Evolutionary conservation across 2,329 filamentous ascomycete genomes (phyloP), one percentile per base, ranked within the genome.

Genomic region (Arthroderma sp.): DNA sequence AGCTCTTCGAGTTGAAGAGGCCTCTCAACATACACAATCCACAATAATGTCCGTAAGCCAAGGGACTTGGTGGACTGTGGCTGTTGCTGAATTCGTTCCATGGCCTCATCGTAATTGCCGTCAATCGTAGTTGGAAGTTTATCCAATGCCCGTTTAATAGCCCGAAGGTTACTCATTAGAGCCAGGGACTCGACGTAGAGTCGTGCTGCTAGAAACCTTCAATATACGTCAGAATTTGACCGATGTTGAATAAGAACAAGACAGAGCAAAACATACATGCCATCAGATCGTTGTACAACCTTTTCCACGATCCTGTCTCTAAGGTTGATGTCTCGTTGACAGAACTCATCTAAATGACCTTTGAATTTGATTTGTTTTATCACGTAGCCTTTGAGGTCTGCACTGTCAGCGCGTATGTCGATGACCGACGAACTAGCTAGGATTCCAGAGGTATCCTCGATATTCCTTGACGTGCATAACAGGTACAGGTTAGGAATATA

Each of bases 41-140:
- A 40, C n/a, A 40, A 29, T 29, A 40, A 40, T 5, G 28, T 29
- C n/a, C 38, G 38, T 10, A 40, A 10, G 11, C n/a, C 38, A 40
- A 40, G 38, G 8, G 10, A n/a, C 22, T 15, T 10, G 5, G 38
- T 40, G 8, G 38, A 27, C 11, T 40, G 38, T 10, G 38, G 38
- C 11, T 40, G 38, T 10, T 40, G 38, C 11, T 40, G 11, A 27
- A 40, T 40, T 27, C 38, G 4, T 29, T 15, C 27, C 38, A 40
- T 40, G 6, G 38, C 38, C 28, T 40, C 38, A 27, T 40, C 38
- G 38, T 40, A 40, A 40, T 29, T 40, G 5, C n/a, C 38, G n/a
- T 40, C 38, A 29, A 40, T n/a, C 6, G 38, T 40, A 1, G 27
- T 29, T 15, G 38, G 38, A 10, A 40, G 38, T 40, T 27, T 40